Percentiles rank a stretch among this genome's conserved stretches.
Conservation (phyloP, 2,329 filamentous ascomycete species). For the Claviceps spartinae region DNA sequence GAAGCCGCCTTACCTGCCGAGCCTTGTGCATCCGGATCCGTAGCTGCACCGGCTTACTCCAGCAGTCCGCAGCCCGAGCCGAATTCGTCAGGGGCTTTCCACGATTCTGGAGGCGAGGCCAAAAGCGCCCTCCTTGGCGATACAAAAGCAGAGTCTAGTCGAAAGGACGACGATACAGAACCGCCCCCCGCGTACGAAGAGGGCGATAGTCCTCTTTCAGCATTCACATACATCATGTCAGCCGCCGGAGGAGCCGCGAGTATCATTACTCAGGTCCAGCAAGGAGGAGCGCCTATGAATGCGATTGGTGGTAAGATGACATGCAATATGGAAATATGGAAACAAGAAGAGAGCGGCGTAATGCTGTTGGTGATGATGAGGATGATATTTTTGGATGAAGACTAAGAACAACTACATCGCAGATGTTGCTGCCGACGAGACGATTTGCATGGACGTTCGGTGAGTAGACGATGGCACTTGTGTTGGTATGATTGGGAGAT, state of each 20-base stretch:
- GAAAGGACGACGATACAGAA: conserved; percentile 73
- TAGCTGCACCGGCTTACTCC: conserved; percentile 42
- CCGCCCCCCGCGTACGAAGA: conserved; percentile 94
- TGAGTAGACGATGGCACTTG: conserved; percentile 29
- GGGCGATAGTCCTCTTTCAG: conserved; percentile 79
- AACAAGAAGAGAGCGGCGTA: neutral
- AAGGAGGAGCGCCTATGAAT: conserved; percentile 80
- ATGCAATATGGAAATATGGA: too few species aligned
- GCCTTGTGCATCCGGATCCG: conserved; percentile 22
- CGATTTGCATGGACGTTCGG: conserved; percentile 89
- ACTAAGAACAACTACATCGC: conserved; percentile 1
- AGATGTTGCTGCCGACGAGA: conserved; percentile 83
- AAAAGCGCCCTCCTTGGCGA: conserved; percentile 75
- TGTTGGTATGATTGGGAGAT: neutral
- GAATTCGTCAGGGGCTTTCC: conserved; percentile 25
- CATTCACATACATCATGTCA: conserved; percentile 96
- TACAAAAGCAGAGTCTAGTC: conserved; percentile 60
- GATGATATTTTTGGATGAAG: neutral
- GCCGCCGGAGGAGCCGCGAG: conserved; percentile 92
- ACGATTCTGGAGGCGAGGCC: conserved; percentile 53
- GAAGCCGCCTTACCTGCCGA: conserved; percentile 12
- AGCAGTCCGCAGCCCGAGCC: conserved; percentile 22
- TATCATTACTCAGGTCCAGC: conserved; percentile 98
- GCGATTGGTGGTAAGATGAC: conserved; percentile 60
- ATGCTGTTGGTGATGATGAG: neutral